Base-by-base conservation (phyloP, 257 asterid genomes). In the Penstemon barbatus region DNA sequence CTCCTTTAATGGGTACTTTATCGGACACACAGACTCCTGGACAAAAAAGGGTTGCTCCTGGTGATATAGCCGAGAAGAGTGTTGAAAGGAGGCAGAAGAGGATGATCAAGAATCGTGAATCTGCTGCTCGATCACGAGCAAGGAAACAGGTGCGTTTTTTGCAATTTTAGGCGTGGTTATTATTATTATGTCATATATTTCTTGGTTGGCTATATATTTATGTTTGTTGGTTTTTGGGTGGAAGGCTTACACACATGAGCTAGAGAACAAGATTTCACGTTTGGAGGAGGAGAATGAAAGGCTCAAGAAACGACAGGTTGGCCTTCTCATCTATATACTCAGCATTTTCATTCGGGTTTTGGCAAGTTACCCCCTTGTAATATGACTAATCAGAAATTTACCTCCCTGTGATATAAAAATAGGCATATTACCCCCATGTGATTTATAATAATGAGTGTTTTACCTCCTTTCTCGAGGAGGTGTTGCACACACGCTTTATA, bases 171-270 rank as follows among this genome's bases (percentile, higher is more conserved):
- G 33, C 2, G 33, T 25, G 33, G 33, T 25, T 25, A 25, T 25
- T 25, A 42, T 71, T 15, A 51, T 9, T 43, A 50, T 5, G 42
- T 46, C n/a, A 39, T 25, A 25, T 25, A 25, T 56, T 38, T 8
- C 5, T 49, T 37, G 3, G 65, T 39, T 57, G 60, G 5, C 54
- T 49, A 46, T 49, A 5, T 2, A 15, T 48, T n/a, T 49, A 12
- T 49, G 54, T 49, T 10, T 5, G 13, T 51, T 70, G 40, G 7
- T 58, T 57, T 60, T 71, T 64, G 68, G 63, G 49, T 61, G 15
- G 74, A 84, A 91, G 98, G 98, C 98, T 59, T 89, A 91, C 86
- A 91, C 96, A 39, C 83, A 89, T 56, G 98, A 91, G 86, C 86
- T 91, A 78, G 98, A 91, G 90, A 87, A 82, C 85, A 91, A 91